Percentiles rank a stretch among this genome's conserved stretches.
Evolutionary conservation across 441 rosid genomes (phyloP).

Genomic region (Jatropha multifida): DNA sequence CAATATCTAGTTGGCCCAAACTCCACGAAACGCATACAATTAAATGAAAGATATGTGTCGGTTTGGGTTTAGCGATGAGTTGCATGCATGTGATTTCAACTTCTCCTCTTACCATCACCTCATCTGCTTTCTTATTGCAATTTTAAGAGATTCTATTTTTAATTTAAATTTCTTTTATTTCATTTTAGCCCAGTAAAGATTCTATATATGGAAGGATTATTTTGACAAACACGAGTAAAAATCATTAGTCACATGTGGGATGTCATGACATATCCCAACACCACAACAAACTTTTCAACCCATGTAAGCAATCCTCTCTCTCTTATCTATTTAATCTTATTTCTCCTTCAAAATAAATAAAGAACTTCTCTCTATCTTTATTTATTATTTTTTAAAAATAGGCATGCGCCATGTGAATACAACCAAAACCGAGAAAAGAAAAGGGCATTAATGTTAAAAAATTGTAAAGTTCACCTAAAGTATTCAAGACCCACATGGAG

Average conservation of each 20-base stretch:
- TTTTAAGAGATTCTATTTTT: too few relatives aligned
- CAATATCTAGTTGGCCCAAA: conserved; percentile 22
- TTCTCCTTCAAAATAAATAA: not conserved
- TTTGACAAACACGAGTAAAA: conserved; percentile 15
- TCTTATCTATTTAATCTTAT: too few relatives aligned
- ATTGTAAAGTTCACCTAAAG: conserved; percentile 27
- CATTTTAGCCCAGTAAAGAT: too few relatives aligned
- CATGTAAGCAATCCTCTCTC: conserved; percentile 22
- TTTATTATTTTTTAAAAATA: not conserved
- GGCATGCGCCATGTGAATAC: conserved; percentile 29
- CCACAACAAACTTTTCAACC: conserved; percentile 11
- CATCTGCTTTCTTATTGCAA: not conserved
- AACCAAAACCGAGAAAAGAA: conserved; percentile 28
- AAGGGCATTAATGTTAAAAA: conserved; percentile 26
- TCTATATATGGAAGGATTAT: not conserved
- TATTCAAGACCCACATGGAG: conserved; percentile 45
- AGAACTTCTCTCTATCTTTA: not conserved
- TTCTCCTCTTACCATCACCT: conserved; percentile 19
- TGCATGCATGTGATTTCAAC: conserved; percentile 22
- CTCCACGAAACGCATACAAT: conserved; percentile 13
- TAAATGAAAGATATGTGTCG: not conserved
- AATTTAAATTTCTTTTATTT: too few relatives aligned
- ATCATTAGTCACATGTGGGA: conserved; percentile 33
- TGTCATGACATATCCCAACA: conserved; percentile 26
- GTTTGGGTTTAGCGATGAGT: not conserved